Evolutionary conservation across 192 early-diverging fungal species (phyloP).

Genomic region (Phycomyces blakesleeanus): DNA sequence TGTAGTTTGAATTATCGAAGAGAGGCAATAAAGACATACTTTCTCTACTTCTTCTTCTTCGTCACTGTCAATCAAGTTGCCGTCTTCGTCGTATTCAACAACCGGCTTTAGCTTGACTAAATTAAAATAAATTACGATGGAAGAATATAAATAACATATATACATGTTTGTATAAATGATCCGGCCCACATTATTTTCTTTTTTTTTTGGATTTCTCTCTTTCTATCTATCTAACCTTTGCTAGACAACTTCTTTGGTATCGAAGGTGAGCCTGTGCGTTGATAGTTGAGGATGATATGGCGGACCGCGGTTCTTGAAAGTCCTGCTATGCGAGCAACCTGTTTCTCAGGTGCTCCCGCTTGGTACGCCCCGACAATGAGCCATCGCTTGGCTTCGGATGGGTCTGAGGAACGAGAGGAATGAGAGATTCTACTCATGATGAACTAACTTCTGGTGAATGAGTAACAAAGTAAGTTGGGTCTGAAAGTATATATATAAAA

Average conservation of each 20-base stretch:
- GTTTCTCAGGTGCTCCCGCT: constrained; percentile 30
- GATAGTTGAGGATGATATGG: constrained; percentile 30
- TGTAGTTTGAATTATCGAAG: too few relatives aligned
- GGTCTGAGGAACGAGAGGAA: background rate
- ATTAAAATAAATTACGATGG: constrained; percentile 1
- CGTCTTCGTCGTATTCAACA: constrained; percentile 33
- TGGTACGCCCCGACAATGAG: constrained; percentile 33
- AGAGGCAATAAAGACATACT: too few relatives aligned
- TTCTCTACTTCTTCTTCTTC: constrained; percentile 14
- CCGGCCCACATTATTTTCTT: background rate
- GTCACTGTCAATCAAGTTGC: constrained; percentile 24
- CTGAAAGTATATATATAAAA: background rate
- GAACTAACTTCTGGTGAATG: too few relatives aligned
- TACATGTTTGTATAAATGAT: too few relatives aligned
- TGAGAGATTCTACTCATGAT: constrained; percentile 2
- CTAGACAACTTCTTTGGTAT: constrained; percentile 15
- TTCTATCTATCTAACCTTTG: constrained; percentile 18
- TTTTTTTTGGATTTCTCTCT: background rate
- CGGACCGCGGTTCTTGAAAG: constrained; percentile 31
- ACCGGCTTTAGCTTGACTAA: constrained; percentile 26
- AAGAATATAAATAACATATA: background rate
- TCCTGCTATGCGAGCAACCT: constrained; percentile 26
- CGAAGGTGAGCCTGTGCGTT: constrained; percentile 29
- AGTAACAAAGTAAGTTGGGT: background rate
- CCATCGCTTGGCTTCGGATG: constrained; percentile 30